These are phyloP conservation scores for Colletotrichum tofieldiae DNA, from an alignment of 2,329 filamentous ascomycete genomes.

Conservation along the genomic window DNA sequence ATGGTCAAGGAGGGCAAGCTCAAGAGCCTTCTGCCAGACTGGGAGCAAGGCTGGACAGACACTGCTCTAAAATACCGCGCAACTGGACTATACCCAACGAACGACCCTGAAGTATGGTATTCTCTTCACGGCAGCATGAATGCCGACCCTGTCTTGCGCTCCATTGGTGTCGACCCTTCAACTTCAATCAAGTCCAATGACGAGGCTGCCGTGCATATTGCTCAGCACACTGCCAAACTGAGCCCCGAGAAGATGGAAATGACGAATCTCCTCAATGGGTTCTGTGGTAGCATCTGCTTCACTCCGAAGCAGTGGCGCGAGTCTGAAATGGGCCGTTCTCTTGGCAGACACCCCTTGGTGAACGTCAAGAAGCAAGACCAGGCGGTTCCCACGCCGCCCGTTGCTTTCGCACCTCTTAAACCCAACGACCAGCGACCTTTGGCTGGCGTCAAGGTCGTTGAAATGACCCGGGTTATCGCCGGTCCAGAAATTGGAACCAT, in stretches of 20 bases:
- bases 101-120: constrained; percentile 62
- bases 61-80: constrained; percentile 56
- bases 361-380: constrained; percentile 56
- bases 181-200: constrained; percentile 21
- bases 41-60: constrained; percentile 37
- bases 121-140: constrained; percentile 66
- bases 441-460: constrained; percentile 65
- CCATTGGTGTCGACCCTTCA: constrained; percentile 59
- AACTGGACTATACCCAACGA: constrained; percentile 64
- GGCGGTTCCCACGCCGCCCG: constrained; percentile 51
- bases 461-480: constrained; percentile 65
- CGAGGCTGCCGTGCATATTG: constrained; percentile 29
- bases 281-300: constrained; percentile 37
- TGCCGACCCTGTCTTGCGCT: constrained; percentile 58
- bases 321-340: constrained; percentile 36
- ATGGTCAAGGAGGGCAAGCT: constrained; percentile 31
- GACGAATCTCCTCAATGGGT: constrained; percentile 33
- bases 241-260: constrained; percentile 38
- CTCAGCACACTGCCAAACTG: constrained; percentile 19
- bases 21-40: constrained; percentile 29
- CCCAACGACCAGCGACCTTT: constrained; percentile 54
- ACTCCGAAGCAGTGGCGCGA: constrained; percentile 35
- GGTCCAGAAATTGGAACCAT: constrained; percentile 61
- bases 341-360: constrained; percentile 49
- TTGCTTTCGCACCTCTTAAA: constrained; percentile 51